A percentile compares a stretch with the other conserved stretches of the same genome.
Evolutionary conservation across 2,329 filamentous ascomycete genomes (phyloP).

Genomic region (Parastagonospora avenae): DNA sequence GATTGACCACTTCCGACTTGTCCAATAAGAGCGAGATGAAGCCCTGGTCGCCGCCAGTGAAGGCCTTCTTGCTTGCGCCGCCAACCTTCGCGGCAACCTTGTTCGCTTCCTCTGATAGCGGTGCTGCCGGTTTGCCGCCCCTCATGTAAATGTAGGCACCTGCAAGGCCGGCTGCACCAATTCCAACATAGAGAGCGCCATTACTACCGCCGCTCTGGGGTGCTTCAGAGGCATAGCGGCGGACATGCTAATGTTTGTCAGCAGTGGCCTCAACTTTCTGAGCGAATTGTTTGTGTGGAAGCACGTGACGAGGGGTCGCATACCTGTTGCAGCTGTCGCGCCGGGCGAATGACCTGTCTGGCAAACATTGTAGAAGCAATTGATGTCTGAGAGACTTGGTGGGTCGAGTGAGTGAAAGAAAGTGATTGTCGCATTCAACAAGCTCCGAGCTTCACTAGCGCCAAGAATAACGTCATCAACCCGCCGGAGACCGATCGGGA

Average conservation of each 20-base stretch:
- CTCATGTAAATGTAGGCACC: constrained; percentile 59
- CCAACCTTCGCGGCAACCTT: constrained; percentile 48
- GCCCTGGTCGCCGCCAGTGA: constrained; percentile 88
- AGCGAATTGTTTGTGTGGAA: constrained; percentile 22
- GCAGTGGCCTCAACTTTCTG: constrained; percentile 11
- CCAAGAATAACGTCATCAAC: constrained; percentile 37
- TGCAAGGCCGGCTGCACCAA: constrained; percentile 62
- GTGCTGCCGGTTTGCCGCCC: constrained; percentile 34
- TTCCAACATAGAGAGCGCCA: constrained; percentile 61
- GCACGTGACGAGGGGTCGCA: constrained; percentile 16
- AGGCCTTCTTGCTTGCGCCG: constrained; percentile 56
- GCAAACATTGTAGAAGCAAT: constrained; percentile 51
- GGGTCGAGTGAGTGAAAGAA: constrained; percentile 10
- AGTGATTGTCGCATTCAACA: constrained; percentile 10
- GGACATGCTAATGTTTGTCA: constrained; percentile 59
- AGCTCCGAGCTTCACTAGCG: constrained; percentile 20
- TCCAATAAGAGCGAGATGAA: constrained; percentile 83
- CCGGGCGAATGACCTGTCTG: constrained; percentile 50
- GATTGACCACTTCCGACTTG: constrained; percentile 78
- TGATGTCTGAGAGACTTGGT: constrained; percentile 11
- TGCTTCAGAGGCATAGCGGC: constrained; percentile 72
- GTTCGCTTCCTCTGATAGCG: constrained; percentile 41
- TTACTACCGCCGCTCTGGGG: constrained; percentile 57
- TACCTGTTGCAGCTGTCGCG: constrained; percentile 49
- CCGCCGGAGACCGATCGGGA: not conserved